These are phyloP conservation scores for Colletotrichum liaoningense DNA, from an alignment of 2,329 filamentous ascomycete genomes.

Conservation along the genomic window DNA sequence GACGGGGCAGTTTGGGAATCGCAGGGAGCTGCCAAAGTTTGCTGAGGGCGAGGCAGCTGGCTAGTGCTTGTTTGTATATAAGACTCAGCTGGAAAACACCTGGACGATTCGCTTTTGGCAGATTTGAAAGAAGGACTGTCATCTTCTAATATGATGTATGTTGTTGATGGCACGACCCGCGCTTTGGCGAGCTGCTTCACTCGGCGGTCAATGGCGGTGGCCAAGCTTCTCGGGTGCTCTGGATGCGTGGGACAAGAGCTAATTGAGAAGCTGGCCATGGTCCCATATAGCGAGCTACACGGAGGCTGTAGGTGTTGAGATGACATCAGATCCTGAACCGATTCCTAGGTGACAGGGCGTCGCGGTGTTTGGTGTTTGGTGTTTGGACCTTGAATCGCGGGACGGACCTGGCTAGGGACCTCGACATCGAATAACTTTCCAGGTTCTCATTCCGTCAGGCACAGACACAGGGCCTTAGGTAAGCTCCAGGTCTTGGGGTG, in stretches of 20 bases:
- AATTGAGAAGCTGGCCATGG: not conserved
- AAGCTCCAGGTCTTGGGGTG: not conserved
- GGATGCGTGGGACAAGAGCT: not conserved
- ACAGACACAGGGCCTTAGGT: not conserved
- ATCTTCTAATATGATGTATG: not conserved
- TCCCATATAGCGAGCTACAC: not conserved
- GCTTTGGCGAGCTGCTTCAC: not conserved
- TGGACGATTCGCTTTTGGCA: not conserved
- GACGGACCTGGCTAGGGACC: not conserved
- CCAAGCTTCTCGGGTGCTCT: not conserved
- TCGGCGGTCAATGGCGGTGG: not conserved
- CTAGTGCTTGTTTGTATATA: not conserved
- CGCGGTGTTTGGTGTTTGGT: not conserved
- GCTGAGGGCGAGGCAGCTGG: not conserved
- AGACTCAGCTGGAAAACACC: not conserved
- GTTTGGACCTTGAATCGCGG: not conserved
- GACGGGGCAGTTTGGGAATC: not conserved
- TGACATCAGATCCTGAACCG: conserved; percentile 18
- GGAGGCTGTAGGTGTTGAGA: not conserved
- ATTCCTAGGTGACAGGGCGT: not conserved
- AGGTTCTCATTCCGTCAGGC: not conserved
- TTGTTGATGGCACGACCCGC: not conserved
- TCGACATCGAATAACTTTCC: not conserved
- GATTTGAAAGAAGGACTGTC: not conserved
- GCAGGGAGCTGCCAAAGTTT: not conserved